Base-by-base conservation (phyloP, 2,329 filamentous ascomycete genomes). In the Penicillium sp. region DNA sequence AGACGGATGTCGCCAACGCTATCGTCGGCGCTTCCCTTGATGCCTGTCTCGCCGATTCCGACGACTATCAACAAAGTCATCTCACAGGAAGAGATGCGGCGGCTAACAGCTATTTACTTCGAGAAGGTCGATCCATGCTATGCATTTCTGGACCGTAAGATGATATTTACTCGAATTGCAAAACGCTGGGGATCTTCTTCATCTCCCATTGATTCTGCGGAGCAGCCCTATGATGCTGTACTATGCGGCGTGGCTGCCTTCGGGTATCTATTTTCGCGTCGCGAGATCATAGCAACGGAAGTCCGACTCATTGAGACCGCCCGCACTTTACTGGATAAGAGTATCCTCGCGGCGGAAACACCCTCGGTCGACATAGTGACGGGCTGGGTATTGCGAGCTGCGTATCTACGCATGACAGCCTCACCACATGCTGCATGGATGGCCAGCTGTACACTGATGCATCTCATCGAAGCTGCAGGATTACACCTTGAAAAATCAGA, bases 401-500 rank as follows among this genome's bases (percentile, higher is more conserved):
- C 80, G 0, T 84, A 85, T 56, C 69, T 85, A 9, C 76, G 83
- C 11, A 75, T 81, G 45, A 81, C 81, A 0, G 79, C 77, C 2
- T 77, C 80, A 2, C 82, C 82, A 1, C 79, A 85, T 56, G 75
- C 76, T 0, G 76, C 80, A 3, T 74, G 72, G 82, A 81, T 85
- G 71, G 81, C 82, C 0, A 84, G 80, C 59, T 84, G 79, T 57
- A 79, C 77, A 1, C 68, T 82, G 20, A 83, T 85, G 80, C 83
- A 85, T 60, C 74, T 85, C 48, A 72, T 83, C 2, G 83, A 85
- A 62, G 81, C 82, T 3, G 78, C 80, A 13, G 70, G 69, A 13
- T 62, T 74, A 3, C 72, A 74, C 34, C 57, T 72, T 10, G 69
- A 74, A 57, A 60, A 62, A 0, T 48, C 60, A 10, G 54, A 62